phyloP scores from a whole-genome alignment of 2,329 filamentous ascomycete species.

The Colletotrichum sp. region DNA sequence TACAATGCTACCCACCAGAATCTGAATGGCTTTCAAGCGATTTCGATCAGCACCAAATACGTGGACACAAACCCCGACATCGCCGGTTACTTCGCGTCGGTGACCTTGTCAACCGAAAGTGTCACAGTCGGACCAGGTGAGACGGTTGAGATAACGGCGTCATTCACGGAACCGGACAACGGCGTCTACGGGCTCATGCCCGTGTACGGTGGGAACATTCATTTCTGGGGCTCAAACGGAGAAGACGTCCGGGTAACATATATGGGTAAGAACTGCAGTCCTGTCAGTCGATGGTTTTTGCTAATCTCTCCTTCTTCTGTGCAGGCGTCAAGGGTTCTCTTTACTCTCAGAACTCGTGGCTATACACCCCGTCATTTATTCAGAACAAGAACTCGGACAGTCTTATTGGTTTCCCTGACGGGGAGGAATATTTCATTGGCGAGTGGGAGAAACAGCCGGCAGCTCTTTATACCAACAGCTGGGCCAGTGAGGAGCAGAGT shows the following conservation, averaged over 20 bases:
- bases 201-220: background rate
- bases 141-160: background rate
- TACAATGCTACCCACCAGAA: slow-evolving; percentile 30
- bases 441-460: background rate
- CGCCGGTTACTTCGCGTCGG: background rate
- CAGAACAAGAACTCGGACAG: background rate
- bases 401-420: background rate
- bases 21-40: background rate
- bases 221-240: background rate
- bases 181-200: background rate
- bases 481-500: slow-evolving; percentile 49
- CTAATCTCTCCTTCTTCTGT: background rate
- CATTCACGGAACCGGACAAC: background rate
- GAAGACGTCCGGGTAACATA: background rate
- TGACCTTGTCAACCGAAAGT: background rate
- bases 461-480: slow-evolving; percentile 18
- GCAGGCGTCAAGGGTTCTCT: background rate
- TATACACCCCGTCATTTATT: background rate
- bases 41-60: background rate
- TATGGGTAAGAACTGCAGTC: background rate
- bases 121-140: background rate
- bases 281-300: background rate
- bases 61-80: background rate
- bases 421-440: background rate
- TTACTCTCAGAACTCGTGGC: background rate